A percentile compares a stretch with the other conserved stretches of the same genome.
Evolutionary conservation across 306 rosid genomes (phyloP).

Genomic region (Carpinus fangiana): DNA sequence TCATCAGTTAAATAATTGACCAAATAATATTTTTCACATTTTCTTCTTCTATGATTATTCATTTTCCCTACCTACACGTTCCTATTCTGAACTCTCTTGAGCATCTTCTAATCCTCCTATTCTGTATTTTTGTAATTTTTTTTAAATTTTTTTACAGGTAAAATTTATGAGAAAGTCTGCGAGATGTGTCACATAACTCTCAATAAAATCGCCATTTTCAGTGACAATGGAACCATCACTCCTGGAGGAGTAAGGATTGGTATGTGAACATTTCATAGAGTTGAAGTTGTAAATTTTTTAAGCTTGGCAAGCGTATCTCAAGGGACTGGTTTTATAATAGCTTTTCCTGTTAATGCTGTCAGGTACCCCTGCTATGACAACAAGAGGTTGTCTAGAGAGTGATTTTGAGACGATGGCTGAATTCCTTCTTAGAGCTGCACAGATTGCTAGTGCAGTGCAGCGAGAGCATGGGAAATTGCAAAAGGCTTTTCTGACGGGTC

Average conservation of each 20-base stretch:
- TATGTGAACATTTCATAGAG: slow-evolving; percentile 31
- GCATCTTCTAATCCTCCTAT: slow-evolving; percentile 10
- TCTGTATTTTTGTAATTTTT: background rate
- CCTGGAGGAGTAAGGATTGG: slow-evolving; percentile 95
- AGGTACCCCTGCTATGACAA: slow-evolving; percentile 99
- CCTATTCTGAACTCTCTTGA: slow-evolving; percentile 1
- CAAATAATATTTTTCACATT: background rate
- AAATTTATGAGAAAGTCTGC: slow-evolving; percentile 81
- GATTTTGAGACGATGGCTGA: slow-evolving; percentile 91
- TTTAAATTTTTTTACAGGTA: slow-evolving; percentile 46
- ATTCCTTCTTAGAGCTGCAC: slow-evolving; percentile 73
- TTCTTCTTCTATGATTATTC: background rate
- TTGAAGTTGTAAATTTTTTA: slow-evolving; percentile 17
- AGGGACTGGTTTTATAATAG: slow-evolving; percentile 8
- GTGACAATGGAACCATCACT: slow-evolving; percentile 76
- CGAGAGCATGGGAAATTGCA: slow-evolving; percentile 74
- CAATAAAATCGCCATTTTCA: slow-evolving; percentile 79
- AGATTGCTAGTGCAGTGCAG: slow-evolving; percentile 60
- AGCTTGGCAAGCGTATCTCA: slow-evolving; percentile 1
- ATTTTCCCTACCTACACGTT: background rate
- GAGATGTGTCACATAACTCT: slow-evolving; percentile 85
- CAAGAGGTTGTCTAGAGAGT: slow-evolving; percentile 90
- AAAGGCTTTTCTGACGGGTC: slow-evolving; percentile 46
- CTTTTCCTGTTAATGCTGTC: slow-evolving; percentile 25
- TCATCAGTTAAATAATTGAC: background rate